Evolutionary conservation across 306 rosid genomes (phyloP).

Genomic region (Rubus parviflorus): DNA sequence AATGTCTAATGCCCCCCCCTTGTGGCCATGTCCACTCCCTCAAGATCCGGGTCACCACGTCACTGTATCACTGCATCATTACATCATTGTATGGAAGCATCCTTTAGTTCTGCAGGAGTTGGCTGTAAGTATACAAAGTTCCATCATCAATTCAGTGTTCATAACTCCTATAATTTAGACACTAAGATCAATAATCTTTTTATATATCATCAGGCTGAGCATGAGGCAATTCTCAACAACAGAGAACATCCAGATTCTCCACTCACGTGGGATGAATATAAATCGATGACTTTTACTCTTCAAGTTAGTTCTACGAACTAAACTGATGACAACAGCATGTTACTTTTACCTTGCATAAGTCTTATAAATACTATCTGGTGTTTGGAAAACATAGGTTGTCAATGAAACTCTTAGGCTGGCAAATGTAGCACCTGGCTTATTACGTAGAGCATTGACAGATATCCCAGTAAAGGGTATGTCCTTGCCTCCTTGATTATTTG

Average conservation of each 20-base stretch:
- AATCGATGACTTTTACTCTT: slow-evolving; percentile 40
- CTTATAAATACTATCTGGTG: neutral
- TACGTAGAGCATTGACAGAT: slow-evolving; percentile 35
- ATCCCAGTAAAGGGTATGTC: slow-evolving; percentile 28
- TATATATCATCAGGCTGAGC: slow-evolving; percentile 32
- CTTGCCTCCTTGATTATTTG: neutral
- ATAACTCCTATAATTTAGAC: neutral
- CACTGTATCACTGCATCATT: too few relatives aligned
- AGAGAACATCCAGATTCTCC: slow-evolving; percentile 28
- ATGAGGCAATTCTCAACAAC: slow-evolving; percentile 29
- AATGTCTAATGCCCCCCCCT: too few relatives aligned
- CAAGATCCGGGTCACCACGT: too few relatives aligned
- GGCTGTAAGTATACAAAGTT: slow-evolving; percentile 2
- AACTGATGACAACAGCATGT: neutral
- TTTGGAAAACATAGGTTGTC: slow-evolving; percentile 31
- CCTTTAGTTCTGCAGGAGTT: slow-evolving; percentile 30
- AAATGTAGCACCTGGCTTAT: slow-evolving; percentile 30
- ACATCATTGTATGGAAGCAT: too few relatives aligned
- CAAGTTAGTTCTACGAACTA: slow-evolving; percentile 20
- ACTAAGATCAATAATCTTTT: neutral
- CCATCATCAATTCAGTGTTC: neutral
- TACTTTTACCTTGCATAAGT: neutral
- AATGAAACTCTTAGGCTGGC: slow-evolving; percentile 37
- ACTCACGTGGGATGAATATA: slow-evolving; percentile 41
- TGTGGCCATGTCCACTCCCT: too few relatives aligned